These are phyloP conservation scores for Magnolia sinica DNA, from an alignment of 164 flowering plant species.

Conservation along the genomic window DNA sequence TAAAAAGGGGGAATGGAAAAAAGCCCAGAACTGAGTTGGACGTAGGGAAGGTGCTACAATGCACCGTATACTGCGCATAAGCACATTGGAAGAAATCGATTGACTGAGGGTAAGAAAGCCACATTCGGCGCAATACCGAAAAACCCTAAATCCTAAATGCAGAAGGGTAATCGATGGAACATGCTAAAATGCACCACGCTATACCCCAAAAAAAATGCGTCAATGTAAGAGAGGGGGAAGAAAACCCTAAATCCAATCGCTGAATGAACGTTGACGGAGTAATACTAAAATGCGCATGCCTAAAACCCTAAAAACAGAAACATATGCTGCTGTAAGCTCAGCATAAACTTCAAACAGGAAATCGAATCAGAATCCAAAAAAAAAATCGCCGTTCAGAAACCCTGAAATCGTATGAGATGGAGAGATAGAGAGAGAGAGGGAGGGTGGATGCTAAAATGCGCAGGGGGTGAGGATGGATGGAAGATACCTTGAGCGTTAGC, in stretches of 20 bases:
- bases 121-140: neutral
- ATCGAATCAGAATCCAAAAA: no score
- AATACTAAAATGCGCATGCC: neutral
- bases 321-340: no score
- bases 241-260: neutral
- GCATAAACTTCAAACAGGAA: no score
- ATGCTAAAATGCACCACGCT: neutral
- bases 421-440: neutral
- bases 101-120: neutral
- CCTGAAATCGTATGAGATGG: no score
- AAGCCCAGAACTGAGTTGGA: neutral
- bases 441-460: neutral
- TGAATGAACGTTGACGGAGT: neutral
- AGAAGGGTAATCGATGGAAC: neutral
- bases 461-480: neutral
- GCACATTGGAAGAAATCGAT: neutral
- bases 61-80: no score
- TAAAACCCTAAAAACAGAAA: no score
- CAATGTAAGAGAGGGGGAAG: neutral
- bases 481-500: slow-evolving; percentile 71
- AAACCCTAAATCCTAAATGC: slow-evolving; percentile 9
- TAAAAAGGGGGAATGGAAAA: no score
- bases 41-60: neutral
- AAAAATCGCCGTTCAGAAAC: no score
- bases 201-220: neutral